Evolutionary conservation across 2,329 filamentous ascomycete species (phyloP), one percentile per base, ranked within the genome.

Genomic region (Fusarium agapanthi): DNA sequence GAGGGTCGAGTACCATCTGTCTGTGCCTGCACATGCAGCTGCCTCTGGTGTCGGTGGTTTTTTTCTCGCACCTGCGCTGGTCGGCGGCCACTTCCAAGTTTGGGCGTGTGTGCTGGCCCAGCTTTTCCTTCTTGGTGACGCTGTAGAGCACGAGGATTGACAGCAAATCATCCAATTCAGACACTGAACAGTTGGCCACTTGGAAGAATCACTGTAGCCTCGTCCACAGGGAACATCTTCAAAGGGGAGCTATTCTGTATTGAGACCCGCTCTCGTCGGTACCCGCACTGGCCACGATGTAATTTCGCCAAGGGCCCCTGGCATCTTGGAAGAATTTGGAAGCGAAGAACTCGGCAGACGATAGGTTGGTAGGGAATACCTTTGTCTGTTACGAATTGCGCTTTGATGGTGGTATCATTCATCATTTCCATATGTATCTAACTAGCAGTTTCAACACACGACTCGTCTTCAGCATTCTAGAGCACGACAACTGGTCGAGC

Each of bases 211-310:
- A 28, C 32, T 55, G 35, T n/a, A 68, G 44, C 34, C 50, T 69
- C 65, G 50, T 54, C 28, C 38, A 59, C 34, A n/a, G 15, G 14
- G 18, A 34, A 54, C 48, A 67, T 62, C 41, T 67, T 30, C 41
- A 68, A 50, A 54, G 47, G 56, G 47, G 41, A 50, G 61, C 43
- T 67, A 58, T 69, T 56, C 61, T 77, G 73, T 75, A 73, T 74
- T 77, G 68, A 76, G 75, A 76, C 75, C 75, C 75, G 75, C 74
- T 69, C 69, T 67, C 50, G 43, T 74, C 58, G 55, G 54, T 67
- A 74, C 67, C 65, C 70, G 74, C 74, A 77, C 72, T 75, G 74
- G 62, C 64, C 69, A 72, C 74, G 71, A 74, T 68, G 74, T 76
- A 77, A 77, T 77, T 69, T 77, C 75, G 70, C 60, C 74, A 77